These are phyloP conservation scores for Elongisporangium senticosum DNA, from an alignment of 352 stramenopile genomes.

Conservation along the genomic window DNA sequence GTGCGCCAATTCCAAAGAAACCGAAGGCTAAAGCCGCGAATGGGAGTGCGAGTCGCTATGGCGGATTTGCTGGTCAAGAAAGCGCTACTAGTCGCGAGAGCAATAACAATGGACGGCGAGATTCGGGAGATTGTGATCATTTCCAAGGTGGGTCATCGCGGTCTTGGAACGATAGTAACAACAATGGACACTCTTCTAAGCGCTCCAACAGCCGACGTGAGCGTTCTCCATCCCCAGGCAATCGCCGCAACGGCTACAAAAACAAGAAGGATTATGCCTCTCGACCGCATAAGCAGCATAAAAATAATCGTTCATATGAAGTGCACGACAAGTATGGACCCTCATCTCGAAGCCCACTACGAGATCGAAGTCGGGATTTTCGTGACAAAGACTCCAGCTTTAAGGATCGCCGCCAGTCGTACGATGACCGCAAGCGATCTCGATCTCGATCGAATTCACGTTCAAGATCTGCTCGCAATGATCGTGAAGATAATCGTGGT, in stretches of 20 bases:
- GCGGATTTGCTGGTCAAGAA: neutral
- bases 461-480: slow-evolving; percentile 9
- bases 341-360: neutral
- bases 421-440: neutral
- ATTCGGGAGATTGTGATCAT: slow-evolving; percentile 3
- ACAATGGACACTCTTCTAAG: neutral
- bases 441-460: slow-evolving; percentile 5
- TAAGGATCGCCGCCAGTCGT: neutral
- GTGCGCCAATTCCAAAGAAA: slow-evolving; percentile 17
- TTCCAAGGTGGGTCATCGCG: neutral
- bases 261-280: slow-evolving; percentile 1
- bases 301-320: slow-evolving; percentile 11
- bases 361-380: neutral
- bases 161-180: neutral
- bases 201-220: neutral
- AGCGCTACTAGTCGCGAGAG: slow-evolving; percentile 1
- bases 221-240: slow-evolving; percentile 8
- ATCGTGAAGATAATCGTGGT: slow-evolving; percentile 2
- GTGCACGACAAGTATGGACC: slow-evolving; percentile 2
- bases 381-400: neutral
- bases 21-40: slow-evolving; percentile 5
- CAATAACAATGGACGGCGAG: slow-evolving; percentile 11
- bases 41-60: slow-evolving; percentile 4
- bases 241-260: slow-evolving; percentile 10
- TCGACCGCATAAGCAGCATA: slow-evolving; percentile 11